Evolutionary conservation across 371 early-diverging fungal genomes (phyloP), one percentile per base, ranked within the genome.

Genomic region (Rhizopus stolonifer): DNA sequence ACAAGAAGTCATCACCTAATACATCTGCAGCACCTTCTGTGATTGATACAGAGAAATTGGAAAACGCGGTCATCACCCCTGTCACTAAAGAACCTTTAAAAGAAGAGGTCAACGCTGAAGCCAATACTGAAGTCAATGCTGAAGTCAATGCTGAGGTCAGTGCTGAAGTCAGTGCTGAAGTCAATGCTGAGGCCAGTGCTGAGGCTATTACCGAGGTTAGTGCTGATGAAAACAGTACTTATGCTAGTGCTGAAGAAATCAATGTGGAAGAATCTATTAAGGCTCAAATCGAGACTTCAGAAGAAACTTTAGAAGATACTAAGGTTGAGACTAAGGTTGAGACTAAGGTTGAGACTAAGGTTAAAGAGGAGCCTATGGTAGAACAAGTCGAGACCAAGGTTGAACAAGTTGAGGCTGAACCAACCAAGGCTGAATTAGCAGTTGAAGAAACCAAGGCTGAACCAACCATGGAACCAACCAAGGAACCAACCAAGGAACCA

Each of bases 1-100:
- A 51, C 47, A 61, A 53, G 8, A 45, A 59, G 13, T 34, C 51
- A 19, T 49, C 56, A 25, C 51, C 51, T 10, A 56, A 55, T 38
- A 21, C 42, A 18, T 36, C 36, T 4, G 24, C 39, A 14, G 44
- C 34, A n/a, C 42, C 40, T 34, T 15, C 47, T 36, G 33, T 42
- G 33, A 52, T n/a, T 26, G 26, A 29, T n/a, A 49, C 34, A 22
- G 50, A 49, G 11, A 49, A 24, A 15, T 15, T 36, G n/a, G n/a
- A 53, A 0, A 46, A 46, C 26, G 34, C 36, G 42, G 15, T 19
- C 5, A 21, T 21, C 21, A 25, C 46, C 18, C 18, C 25, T 23
- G 39, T 25, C 15, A 11, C 19, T 38, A 23, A 23, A 33, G 34
- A 34, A 49, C n/a, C n/a, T n/a, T n/a, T n/a, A n/a, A n/a, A n/a